Evolutionary conservation across 306 rosid species (phyloP).

Genomic region (Corylus heterophylla): DNA sequence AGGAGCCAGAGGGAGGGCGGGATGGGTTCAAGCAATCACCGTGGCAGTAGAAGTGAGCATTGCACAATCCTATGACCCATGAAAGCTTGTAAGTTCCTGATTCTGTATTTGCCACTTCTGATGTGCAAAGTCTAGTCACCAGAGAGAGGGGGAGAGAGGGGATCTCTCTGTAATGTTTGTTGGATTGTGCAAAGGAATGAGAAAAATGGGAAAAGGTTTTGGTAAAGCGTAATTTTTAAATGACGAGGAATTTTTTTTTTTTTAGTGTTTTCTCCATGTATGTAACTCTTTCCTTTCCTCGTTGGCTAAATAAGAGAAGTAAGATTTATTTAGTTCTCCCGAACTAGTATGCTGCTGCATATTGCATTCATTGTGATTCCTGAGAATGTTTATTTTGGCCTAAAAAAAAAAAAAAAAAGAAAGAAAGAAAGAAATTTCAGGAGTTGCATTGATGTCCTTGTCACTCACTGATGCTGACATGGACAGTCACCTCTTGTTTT

Average conservation of each 20-base stretch:
- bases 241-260: constrained; percentile 1
- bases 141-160: background rate
- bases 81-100: constrained; percentile 49
- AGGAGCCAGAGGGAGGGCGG: constrained; percentile 80
- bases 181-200: constrained; percentile 29
- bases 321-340: constrained; percentile 1
- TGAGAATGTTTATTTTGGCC: background rate
- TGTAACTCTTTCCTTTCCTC: constrained; percentile 6
- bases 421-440: background rate
- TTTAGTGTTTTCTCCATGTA: constrained; percentile 12
- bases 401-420: background rate
- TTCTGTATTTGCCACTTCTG: constrained; percentile 39
- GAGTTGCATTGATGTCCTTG: background rate
- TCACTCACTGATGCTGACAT: no score
- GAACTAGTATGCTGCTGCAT: background rate
- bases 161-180: constrained; percentile 26
- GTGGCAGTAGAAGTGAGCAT: constrained; percentile 47
- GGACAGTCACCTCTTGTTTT: no score
- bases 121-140: constrained; percentile 33
- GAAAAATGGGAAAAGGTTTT: constrained; percentile 24
- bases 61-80: constrained; percentile 27
- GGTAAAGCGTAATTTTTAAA: constrained; percentile 23
- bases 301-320: constrained; percentile 11
- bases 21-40: constrained; percentile 62
- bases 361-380: background rate